Evolutionary conservation across 1,284 basidiomycete species (phyloP), one percentile per base, ranked within the genome.

Genomic region (Trametes hirsuta): DNA sequence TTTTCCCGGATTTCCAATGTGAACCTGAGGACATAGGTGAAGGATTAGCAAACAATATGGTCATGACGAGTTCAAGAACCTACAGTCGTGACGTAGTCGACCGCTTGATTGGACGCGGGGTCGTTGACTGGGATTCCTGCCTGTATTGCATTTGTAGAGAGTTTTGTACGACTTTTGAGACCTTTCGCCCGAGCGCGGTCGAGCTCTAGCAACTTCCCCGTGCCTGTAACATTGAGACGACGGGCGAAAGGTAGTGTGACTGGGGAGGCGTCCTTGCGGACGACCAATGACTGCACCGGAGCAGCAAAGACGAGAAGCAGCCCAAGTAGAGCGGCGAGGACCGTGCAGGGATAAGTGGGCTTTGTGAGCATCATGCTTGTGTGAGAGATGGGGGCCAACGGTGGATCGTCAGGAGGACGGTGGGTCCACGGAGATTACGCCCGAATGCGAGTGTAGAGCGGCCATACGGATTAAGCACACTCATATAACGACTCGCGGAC

Each of bases 11-110:
- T 52, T 61, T 3, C 68, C 68, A 34, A 39, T 36, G 11, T 15
- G n/a, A 8, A 50, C 48, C 48, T 50, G 36, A 30, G 30, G 8
- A 8, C 9, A 5, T 25, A 14, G n/a, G 34, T 47, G 2, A 47
- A 10, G 2, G 15, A 12, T 12, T 40, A 40, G 11, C 6, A 4
- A 11, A 39, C 14, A 2, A 24, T 9, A 5, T 12, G 1, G 52
- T n/a, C 6, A 15, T 18, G 18, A 2, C 9, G 24, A 40, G 47
- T 3, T 36, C 35, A 15, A 9, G 6, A 1, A 55, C 67, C 24
- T 18, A 68, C 68, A 8, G 56, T 59, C 2, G 65, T 54, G n/a
- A 61, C 59, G 45, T 69, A 69, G 30, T 58, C 59, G 0, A 66
- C 62, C 41, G 48, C 57, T 25, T 55, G 39, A 45, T 68, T 67